Evolutionary conservation across 2,329 filamentous ascomycete species (phyloP), one percentile per base, ranked within the genome.

Genomic region (Aspergillus thermomutatus): DNA sequence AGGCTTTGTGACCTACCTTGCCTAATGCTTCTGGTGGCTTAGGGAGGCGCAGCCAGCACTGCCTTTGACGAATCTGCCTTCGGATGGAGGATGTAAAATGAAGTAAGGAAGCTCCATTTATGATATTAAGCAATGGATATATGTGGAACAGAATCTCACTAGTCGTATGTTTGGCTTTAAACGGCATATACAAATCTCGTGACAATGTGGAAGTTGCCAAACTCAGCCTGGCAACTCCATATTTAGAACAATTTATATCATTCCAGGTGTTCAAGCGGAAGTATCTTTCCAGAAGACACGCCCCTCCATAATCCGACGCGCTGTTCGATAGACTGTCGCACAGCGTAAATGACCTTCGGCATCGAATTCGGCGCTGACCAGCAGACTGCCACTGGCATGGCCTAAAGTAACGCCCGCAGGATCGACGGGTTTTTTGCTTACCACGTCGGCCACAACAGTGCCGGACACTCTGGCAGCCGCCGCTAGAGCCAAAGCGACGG

Each of bases 401-500:
- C 75, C 75, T 25, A 82, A 69, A 0, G 66, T 69, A 28, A 72
- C 72, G 7, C 79, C 69, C 1, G 73, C 71, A 2, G 64, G 62
- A 52, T 71, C 66, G 19, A 69, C 66, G 7, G 64, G 60, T 3
- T 62, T 37, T 10, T 59, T 59, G 1, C 58, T 55, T 1, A 70
- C 69, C 9, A 69, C 60, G 19, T 71, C 56, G 1, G 77, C 75
- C 4, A 76, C 72, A 1, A 73, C 77, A 53, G 64, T 71, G 2
- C 78, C 75, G 9, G 70, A 57, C 4, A 83, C 66, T 52, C 77
- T 77, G 9, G 79, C 77, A 19, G 82, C 79, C 2, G 80, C 73
- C 3, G 77, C 79, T 14, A 83, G 58, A 11, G 79, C 78, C 17
- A 85, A 69, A 0, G 81, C 81, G 17, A 84, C 76, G 0, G 83